Percentiles rank a stretch among this genome's conserved stretches.
Conservation (phyloP, 306 rosid genomes). For the Quercus engelmannii region DNA sequence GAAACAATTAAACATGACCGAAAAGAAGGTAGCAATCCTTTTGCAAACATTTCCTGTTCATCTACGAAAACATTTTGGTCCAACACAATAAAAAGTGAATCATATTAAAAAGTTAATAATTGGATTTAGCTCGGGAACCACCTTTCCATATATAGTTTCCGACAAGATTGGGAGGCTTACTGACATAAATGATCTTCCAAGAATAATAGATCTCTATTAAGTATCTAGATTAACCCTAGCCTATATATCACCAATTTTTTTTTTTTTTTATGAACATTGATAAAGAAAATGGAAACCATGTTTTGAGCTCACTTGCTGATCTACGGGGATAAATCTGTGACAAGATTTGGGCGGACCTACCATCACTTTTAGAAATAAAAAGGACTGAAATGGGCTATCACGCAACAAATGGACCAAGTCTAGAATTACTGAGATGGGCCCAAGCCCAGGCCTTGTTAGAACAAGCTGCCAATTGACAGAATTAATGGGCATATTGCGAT, state of each 20-base stretch:
- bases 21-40: not conserved
- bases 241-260: too few relatives aligned
- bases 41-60: not conserved
- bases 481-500: too few relatives aligned
- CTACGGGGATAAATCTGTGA: too few relatives aligned
- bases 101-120: not conserved
- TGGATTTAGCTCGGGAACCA: not conserved
- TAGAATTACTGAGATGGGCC: too few relatives aligned
- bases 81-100: not conserved
- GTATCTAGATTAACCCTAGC: not conserved
- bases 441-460: too few relatives aligned
- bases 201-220: not conserved
- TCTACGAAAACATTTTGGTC: not conserved
- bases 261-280: not conserved
- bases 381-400: too few relatives aligned
- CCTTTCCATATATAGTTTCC: not conserved
- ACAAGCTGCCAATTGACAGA: too few relatives aligned
- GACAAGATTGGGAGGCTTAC: not conserved
- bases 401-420: too few relatives aligned
- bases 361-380: too few relatives aligned
- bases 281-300: not conserved
- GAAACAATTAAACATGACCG: not conserved
- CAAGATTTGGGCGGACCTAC: too few relatives aligned
- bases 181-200: too few relatives aligned
- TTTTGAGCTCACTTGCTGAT: not conserved